Conservation (phyloP, 495 filamentous ascomycete genomes). For the Penicillium turbatum region DNA sequence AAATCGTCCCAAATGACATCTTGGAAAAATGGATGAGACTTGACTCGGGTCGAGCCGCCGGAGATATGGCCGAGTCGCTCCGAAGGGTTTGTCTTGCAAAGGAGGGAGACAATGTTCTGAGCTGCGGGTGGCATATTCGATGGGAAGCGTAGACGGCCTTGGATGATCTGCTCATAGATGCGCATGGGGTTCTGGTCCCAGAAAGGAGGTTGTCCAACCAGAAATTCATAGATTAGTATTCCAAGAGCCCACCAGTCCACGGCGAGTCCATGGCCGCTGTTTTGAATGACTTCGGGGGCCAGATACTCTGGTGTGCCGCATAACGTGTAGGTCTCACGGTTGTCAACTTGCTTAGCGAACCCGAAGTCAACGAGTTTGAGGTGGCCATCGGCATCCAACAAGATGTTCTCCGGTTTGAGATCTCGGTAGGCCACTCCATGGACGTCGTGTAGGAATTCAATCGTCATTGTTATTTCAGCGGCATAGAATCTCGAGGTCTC, state of each 20-base stretch:
- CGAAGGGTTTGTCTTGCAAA: slow-evolving; percentile 87
- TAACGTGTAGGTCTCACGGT: slow-evolving; percentile 84
- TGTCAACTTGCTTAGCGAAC: slow-evolving; percentile 70
- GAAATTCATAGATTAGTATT: slow-evolving; percentile 92
- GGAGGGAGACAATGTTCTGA: slow-evolving; percentile 73
- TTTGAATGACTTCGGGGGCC: slow-evolving; percentile 93
- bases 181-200: slow-evolving; percentile 96
- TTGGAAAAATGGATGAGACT: slow-evolving; percentile 81
- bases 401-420: slow-evolving; percentile 93
- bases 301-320: slow-evolving; percentile 97
- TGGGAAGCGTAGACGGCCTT: slow-evolving; percentile 38
- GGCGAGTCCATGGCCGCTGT: slow-evolving; percentile 88
- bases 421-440: slow-evolving; percentile 90
- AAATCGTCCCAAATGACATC: slow-evolving; percentile 83
- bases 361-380: slow-evolving; percentile 98
- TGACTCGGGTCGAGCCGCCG: slow-evolving; percentile 77
- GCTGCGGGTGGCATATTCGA: slow-evolving; percentile 64
- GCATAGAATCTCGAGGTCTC: slow-evolving; percentile 87
- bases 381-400: slow-evolving; percentile 88
- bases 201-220: slow-evolving; percentile 94
- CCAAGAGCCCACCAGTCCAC: slow-evolving; percentile 99
- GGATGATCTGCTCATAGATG: slow-evolving; percentile 73
- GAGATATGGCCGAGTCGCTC: slow-evolving; percentile 84
- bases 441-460: slow-evolving; percentile 85
- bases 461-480: slow-evolving; percentile 87